phyloP scores from a whole-genome alignment of 148 eudicot species.

The Camellia sinensis region DNA sequence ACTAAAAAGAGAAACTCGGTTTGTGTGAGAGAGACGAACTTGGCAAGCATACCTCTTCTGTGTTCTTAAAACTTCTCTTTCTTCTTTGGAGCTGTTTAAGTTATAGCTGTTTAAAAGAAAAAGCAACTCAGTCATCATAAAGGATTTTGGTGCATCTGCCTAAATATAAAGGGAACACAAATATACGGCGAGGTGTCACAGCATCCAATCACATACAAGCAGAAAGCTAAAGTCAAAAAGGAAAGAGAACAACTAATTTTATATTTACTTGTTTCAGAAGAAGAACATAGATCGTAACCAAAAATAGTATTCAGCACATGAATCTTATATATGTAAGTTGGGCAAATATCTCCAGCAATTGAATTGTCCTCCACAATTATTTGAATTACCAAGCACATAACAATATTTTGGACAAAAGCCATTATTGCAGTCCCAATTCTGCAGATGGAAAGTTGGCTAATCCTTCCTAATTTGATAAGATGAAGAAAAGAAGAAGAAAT shows the following conservation, averaged over 20 bases:
- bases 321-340: not conserved
- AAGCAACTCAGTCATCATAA: not conserved
- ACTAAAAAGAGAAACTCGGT: no score
- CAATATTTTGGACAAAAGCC: not conserved
- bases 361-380: not conserved
- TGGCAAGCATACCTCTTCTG: constrained; percentile 56
- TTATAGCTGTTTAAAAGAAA: constrained; percentile 56
- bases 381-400: not conserved
- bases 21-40: not conserved
- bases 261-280: not conserved
- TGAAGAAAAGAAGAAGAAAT: not conserved
- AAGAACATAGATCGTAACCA: not conserved
- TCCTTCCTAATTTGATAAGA: not conserved
- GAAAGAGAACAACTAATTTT: not conserved
- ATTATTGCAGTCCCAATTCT: not conserved
- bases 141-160: not conserved
- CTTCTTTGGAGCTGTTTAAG: constrained; percentile 72
- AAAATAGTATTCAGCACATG: not conserved
- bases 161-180: not conserved
- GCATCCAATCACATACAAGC: not conserved
- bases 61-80: constrained; percentile 56
- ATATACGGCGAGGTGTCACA: not conserved
- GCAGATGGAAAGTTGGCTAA: not conserved
- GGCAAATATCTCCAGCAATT: not conserved
- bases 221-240: not conserved